phyloP scores from a whole-genome alignment of 1,139 yeast genomes.

The Taphrina communis region DNA sequence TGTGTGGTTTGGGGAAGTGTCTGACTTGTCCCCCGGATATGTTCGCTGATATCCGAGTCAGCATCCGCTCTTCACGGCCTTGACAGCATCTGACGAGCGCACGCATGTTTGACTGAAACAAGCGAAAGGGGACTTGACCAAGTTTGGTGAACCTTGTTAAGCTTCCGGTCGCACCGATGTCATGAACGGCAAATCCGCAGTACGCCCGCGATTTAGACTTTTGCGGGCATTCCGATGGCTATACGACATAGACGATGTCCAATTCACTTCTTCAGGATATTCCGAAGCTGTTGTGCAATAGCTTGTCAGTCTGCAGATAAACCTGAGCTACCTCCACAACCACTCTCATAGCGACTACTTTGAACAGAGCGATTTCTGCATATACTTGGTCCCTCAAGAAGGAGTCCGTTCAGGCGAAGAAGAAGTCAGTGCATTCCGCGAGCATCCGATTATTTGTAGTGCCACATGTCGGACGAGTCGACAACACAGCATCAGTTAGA shows the following conservation, averaged over 20 bases:
- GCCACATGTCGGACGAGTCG: slow-evolving; percentile 30
- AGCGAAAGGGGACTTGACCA: not conserved
- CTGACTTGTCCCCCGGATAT: no score
- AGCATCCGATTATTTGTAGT: not conserved
- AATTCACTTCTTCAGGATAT: not conserved
- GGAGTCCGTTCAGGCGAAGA: not conserved
- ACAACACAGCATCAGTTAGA: slow-evolving; percentile 22
- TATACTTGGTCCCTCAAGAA: no score
- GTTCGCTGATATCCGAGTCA: not conserved
- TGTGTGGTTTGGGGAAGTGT: no score
- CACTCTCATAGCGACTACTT: not conserved
- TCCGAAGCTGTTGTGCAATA: not conserved
- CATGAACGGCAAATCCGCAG: slow-evolving; percentile 2
- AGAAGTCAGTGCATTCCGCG: not conserved
- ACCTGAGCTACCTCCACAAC: not conserved
- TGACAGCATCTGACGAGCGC: not conserved
- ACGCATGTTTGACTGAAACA: not conserved
- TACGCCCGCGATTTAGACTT: slow-evolving; percentile 4
- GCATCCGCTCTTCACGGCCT: not conserved
- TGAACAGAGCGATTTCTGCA: no score
- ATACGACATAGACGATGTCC: slow-evolving; percentile 1
- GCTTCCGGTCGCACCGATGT: slow-evolving; percentile 12
- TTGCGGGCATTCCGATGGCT: not conserved
- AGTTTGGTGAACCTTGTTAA: not conserved
- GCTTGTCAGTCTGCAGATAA: not conserved